phyloP scores from a whole-genome alignment of 2,329 filamentous ascomycete species.

The Neopestalotiopsis clavispora region DNA sequence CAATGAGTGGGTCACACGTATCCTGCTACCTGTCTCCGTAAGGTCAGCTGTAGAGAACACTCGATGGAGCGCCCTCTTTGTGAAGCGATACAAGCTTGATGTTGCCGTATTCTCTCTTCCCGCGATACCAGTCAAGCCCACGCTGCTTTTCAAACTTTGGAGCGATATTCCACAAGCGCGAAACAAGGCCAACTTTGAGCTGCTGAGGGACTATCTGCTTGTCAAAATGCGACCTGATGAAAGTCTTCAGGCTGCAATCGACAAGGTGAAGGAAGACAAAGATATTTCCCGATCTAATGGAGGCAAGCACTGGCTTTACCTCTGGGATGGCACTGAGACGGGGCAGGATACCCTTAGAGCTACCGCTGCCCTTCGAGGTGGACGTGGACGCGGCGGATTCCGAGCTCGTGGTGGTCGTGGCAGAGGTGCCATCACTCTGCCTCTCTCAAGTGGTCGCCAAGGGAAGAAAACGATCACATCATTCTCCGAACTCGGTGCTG shows the following conservation, averaged over 20 bases:
- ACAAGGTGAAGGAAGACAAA: conserved; percentile 26
- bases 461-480: too few relatives aligned
- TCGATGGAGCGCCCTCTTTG: conserved; percentile 38
- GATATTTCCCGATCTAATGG: conserved; percentile 33
- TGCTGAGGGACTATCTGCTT: conserved; percentile 25
- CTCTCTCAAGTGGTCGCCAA: too few relatives aligned
- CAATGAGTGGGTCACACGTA: conserved; percentile 24
- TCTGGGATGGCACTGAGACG: conserved; percentile 16
- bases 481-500: too few relatives aligned
- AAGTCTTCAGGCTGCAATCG: conserved; percentile 28
- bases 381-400: too few relatives aligned
- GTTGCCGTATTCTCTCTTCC: conserved; percentile 30
- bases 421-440: too few relatives aligned
- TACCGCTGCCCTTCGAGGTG: background rate
- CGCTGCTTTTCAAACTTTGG: conserved; percentile 22
- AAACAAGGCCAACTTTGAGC: conserved; percentile 23
- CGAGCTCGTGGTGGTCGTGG: too few relatives aligned
- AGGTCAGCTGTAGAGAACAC: conserved; percentile 34
- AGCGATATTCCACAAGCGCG: conserved; percentile 21
- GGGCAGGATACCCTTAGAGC: too few relatives aligned
- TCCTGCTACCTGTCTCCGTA: conserved; percentile 32
- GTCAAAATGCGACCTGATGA: conserved; percentile 29
- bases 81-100: conserved; percentile 33
- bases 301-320: conserved; percentile 38
- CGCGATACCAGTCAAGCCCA: conserved; percentile 26